phyloP scores from a whole-genome alignment of 345 rosid genomes.

The Aegle marmelos region DNA sequence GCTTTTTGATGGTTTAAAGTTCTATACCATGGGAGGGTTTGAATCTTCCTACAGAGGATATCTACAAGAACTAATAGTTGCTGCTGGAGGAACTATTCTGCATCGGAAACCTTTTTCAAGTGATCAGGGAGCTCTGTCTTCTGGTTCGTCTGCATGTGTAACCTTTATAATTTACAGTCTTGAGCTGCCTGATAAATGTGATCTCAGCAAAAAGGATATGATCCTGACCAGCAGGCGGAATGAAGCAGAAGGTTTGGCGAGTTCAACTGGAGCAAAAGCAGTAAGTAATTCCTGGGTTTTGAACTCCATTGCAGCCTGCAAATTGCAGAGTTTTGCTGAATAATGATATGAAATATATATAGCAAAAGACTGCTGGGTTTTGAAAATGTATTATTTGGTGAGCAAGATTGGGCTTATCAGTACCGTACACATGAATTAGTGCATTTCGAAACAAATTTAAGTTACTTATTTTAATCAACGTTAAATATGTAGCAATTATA shows the following conservation, averaged over 20 bases:
- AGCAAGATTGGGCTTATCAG: background rate
- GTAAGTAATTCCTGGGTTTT: conserved; percentile 80
- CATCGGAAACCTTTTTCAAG: conserved; percentile 63
- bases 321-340: conserved; percentile 34
- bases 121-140: conserved; percentile 6
- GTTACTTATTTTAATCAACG: background rate
- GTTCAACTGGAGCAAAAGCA: conserved; percentile 56
- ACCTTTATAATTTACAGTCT: conserved; percentile 66
- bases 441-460: background rate
- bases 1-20: conserved; percentile 41
- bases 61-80: conserved; percentile 66
- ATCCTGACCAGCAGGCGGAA: conserved; percentile 41
- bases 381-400: background rate
- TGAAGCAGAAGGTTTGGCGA: conserved; percentile 67
- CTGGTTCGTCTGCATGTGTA: conserved; percentile 24
- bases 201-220: conserved; percentile 37
- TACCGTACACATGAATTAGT: background rate
- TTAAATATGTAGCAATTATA: background rate
- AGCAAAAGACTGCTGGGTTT: no score
- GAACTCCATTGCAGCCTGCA: conserved; percentile 74
- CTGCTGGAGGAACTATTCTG: conserved; percentile 72
- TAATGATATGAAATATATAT: background rate
- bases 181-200: conserved; percentile 47
- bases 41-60: conserved; percentile 65
- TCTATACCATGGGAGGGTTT: conserved; percentile 77